Conservation (phyloP, 2,329 filamentous ascomycete genomes). For the Ascochyta pisi region DNA sequence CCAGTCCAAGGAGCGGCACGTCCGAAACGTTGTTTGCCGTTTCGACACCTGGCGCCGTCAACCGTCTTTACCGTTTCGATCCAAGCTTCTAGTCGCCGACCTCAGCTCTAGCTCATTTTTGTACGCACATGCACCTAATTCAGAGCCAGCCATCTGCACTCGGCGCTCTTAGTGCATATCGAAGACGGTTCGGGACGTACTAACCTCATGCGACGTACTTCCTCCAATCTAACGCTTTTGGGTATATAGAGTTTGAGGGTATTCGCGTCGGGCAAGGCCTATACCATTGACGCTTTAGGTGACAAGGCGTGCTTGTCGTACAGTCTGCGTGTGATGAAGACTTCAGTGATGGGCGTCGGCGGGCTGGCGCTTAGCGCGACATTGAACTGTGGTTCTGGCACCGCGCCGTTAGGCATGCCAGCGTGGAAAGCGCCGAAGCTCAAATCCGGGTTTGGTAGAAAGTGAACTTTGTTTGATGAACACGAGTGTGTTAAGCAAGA, state of each 20-base stretch:
- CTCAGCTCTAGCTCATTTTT: conserved; percentile 1
- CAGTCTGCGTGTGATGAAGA: not conserved
- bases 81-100: conserved; percentile 17
- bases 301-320: not conserved
- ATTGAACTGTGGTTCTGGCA: conserved; percentile 4
- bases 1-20: conserved; percentile 16
- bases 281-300: not conserved
- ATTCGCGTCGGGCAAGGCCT: conserved; percentile 4
- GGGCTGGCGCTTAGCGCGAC: conserved; percentile 2
- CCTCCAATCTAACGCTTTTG: not conserved
- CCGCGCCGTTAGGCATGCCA: conserved; percentile 10
- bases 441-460: not conserved
- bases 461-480: conserved; percentile 7
- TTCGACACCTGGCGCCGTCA: conserved; percentile 15
- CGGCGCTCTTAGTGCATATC: conserved; percentile 10
- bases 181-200: not conserved
- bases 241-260: not conserved
- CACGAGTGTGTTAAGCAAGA: not conserved
- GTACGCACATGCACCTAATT: not conserved
- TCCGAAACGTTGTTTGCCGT: conserved; percentile 17
- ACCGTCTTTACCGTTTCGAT: conserved; percentile 18
- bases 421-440: not conserved
- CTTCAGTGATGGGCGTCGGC: not conserved
- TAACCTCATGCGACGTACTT: not conserved
- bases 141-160: not conserved